A percentile compares a stretch with the other conserved stretches of the same genome.
phyloP scores from a whole-genome alignment of 257 asterid genomes.

The Petrea volubilis region DNA sequence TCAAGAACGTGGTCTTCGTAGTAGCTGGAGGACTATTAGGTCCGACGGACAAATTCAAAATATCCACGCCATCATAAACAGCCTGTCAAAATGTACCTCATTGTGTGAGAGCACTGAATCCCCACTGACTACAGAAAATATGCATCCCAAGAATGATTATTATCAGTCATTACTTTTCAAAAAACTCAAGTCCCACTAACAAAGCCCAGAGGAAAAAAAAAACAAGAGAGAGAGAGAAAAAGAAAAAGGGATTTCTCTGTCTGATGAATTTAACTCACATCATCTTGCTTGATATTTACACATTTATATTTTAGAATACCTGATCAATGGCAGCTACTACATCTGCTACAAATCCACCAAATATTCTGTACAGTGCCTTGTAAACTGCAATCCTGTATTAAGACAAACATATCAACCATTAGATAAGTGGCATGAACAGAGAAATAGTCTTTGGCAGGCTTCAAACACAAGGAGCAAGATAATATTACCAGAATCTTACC shows the following conservation, averaged over 20 bases:
- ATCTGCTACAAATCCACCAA: conserved; percentile 97
- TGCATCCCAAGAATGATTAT: not conserved
- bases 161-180: not conserved
- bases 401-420: conserved; percentile 20
- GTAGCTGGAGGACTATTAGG: conserved; percentile 98
- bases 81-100: conserved; percentile 57
- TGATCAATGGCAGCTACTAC: conserved; percentile 99
- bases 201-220: not conserved
- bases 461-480: not conserved
- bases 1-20: conserved; percentile 87
- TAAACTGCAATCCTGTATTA: conserved; percentile 88
- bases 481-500: conserved; percentile 44
- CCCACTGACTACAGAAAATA: conserved; percentile 4
- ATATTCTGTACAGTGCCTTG: conserved; percentile 94
- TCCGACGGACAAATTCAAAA: conserved; percentile 94
- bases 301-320: conserved; percentile 39
- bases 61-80: conserved; percentile 97
- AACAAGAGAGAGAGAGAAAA: not conserved
- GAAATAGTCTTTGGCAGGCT: not conserved
- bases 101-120: conserved; percentile 21
- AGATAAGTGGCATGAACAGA: not conserved
- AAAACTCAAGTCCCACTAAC: not conserved
- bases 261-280: too few relatives aligned
- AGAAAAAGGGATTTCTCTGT: not conserved
- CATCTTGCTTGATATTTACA: not conserved